phyloP scores from a whole-genome alignment of 2,329 filamentous ascomycete species.

The Colletotrichum kahawae region DNA sequence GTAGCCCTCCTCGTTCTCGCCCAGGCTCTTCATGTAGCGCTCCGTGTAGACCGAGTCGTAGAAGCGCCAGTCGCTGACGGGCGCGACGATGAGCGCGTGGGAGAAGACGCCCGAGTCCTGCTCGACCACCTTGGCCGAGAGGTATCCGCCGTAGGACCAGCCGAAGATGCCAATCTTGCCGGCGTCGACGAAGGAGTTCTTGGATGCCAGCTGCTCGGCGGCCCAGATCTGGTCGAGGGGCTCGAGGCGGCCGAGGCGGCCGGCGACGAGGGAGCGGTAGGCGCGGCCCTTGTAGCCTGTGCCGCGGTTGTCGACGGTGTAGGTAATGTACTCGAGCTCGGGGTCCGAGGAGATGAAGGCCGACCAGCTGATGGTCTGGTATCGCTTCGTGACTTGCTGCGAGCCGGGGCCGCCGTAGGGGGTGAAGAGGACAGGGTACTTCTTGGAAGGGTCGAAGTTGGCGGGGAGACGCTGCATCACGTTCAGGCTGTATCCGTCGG shows the following conservation, averaged over 20 bases:
- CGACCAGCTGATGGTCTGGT: conserved; percentile 60
- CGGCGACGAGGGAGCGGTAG: conserved; percentile 63
- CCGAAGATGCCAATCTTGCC: conserved; percentile 70
- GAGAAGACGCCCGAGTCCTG: conserved; percentile 64
- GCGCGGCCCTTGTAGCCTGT: conserved; percentile 68
- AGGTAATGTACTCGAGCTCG: conserved; percentile 70
- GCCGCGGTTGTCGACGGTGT: conserved; percentile 72
- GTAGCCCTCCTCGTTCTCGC: conserved; percentile 64
- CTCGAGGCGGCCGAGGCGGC: conserved; percentile 67
- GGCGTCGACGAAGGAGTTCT: conserved; percentile 59
- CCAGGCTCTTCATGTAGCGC: conserved; percentile 71
- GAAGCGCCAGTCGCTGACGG: conserved; percentile 72
- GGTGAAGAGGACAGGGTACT: conserved; percentile 70
- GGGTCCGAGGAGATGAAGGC: conserved; percentile 71
- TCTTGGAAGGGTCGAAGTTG: conserved; percentile 65
- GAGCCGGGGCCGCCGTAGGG: conserved; percentile 72
- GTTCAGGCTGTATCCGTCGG: conserved; percentile 65
- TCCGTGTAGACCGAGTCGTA: conserved; percentile 77
- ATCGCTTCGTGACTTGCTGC: conserved; percentile 64
- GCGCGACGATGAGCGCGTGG: conserved; percentile 67
- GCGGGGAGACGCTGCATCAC: conserved; percentile 70
- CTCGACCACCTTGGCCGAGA: conserved; percentile 71
- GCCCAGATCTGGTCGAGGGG: conserved; percentile 72
- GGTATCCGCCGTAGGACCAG: conserved; percentile 72
- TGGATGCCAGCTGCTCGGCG: conserved; percentile 57